Evolutionary conservation across 176 grass and related monocot genomes (phyloP).

Genomic region (Miscanthus lutarioriparius): DNA sequence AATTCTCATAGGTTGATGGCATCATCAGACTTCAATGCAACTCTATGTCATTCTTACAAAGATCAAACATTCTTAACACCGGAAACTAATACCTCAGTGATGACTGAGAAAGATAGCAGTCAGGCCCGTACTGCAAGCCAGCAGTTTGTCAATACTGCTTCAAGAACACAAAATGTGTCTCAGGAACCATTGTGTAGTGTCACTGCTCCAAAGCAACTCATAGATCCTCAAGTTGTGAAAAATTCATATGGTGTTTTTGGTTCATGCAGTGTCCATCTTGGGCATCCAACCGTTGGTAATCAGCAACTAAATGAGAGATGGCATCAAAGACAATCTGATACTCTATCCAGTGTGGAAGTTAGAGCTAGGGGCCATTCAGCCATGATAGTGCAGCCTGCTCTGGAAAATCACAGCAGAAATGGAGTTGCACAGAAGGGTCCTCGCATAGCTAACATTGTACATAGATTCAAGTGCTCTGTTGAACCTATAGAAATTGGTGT

Average conservation of each 20-base stretch:
- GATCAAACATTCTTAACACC: slow-evolving; percentile 41
- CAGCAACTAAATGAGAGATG: slow-evolving; percentile 40
- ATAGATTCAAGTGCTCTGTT: slow-evolving; percentile 69
- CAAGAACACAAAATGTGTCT: slow-evolving; percentile 32
- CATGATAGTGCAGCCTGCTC: slow-evolving; percentile 28
- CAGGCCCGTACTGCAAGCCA: slow-evolving; percentile 22
- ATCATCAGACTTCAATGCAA: slow-evolving; percentile 44
- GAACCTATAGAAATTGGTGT: slow-evolving; percentile 84
- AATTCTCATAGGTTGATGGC: slow-evolving; percentile 36
- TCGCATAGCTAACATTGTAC: slow-evolving; percentile 81
- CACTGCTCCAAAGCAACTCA: slow-evolving; percentile 25
- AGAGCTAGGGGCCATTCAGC: slow-evolving; percentile 44
- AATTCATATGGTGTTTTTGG: slow-evolving; percentile 13
- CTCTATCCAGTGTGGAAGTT: slow-evolving; percentile 18
- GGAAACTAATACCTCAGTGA: slow-evolving; percentile 43
- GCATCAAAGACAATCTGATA: slow-evolving; percentile 38
- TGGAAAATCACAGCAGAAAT: slow-evolving; percentile 54
- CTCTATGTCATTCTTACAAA: slow-evolving; percentile 45
- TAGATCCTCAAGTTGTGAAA: slow-evolving; percentile 33
- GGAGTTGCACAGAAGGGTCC: slow-evolving; percentile 67
- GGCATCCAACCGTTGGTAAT: slow-evolving; percentile 29
- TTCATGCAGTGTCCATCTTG: slow-evolving; percentile 30
- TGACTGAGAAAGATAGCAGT: slow-evolving; percentile 46
- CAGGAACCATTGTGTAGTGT: slow-evolving; percentile 43
- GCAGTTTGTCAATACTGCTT: slow-evolving; percentile 41